Evolutionary conservation across 2,329 filamentous ascomycete species (phyloP), one percentile per base, ranked within the genome.

Genomic region (Botrytis squamosa): DNA sequence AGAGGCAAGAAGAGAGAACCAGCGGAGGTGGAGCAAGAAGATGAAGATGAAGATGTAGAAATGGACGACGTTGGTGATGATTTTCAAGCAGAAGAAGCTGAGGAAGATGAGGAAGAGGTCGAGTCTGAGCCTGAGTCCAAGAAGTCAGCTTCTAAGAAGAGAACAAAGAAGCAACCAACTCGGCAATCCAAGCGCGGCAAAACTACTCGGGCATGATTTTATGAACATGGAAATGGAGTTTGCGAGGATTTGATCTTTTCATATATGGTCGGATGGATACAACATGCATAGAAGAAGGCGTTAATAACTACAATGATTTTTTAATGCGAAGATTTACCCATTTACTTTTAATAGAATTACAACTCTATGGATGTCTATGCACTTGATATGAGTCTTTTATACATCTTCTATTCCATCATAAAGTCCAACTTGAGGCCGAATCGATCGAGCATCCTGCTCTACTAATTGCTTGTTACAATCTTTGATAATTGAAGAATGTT

Each of bases 101-200:
- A 62, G 29, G 52, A 60, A 42, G 71, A 72, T 3, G 70, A 72
- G 3, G 70, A 72, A 44, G 70, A 63, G n/a, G 33, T 46, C 29
- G 69, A n/a, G 9, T 33, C 25, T 22, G 60, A 55, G 52, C 25
- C 29, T 55, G 59, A 68, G 49, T 52, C 9, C 2, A 44, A 72
- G 52, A 69, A 72, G 20, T 20, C 52, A 36, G 52, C 71, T 33
- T 33, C 69, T 16, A 64, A 67, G 38, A 63, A 66, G 40, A 44
- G 29, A 36, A 25, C 22, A 25, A 65, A 25, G 60, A 55, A 42
- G 59, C 57, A 22, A 49, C 59, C 40, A 10, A 71, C 44, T 29
- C 40, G 69, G 8, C 65, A 69, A 60, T 69, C 63, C n/a, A 72
- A 72, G 40, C 71, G 71, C 8, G 20, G 52, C 14, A 72, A 49